Percentiles rank a stretch among this genome's conserved stretches.
Evolutionary conservation across 2,329 filamentous ascomycete genomes (phyloP).

Genomic region (Colletotrichum sp.): DNA sequence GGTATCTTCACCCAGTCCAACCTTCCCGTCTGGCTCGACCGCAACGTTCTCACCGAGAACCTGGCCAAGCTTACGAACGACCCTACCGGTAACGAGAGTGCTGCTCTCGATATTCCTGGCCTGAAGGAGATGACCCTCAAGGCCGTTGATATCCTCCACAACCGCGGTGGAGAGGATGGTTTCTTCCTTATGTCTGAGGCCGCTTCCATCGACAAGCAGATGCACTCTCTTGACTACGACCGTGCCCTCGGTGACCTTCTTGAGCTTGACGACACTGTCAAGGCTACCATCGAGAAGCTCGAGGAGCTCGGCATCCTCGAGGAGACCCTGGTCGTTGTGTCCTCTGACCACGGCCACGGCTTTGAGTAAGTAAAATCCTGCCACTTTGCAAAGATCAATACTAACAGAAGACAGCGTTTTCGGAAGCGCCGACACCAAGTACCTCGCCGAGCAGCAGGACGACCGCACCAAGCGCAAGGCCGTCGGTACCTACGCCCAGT

Average conservation of each 20-base stretch:
- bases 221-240: constrained; percentile 86
- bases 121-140: constrained; percentile 92
- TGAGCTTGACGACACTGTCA: constrained; percentile 84
- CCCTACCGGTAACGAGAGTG: constrained; percentile 66
- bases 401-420: constrained; percentile 58
- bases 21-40: constrained; percentile 85
- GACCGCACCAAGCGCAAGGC: constrained; percentile 78
- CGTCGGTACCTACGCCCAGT: constrained; percentile 74
- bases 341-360: constrained; percentile 88
- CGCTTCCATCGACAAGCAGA: constrained; percentile 87
- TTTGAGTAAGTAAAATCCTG: constrained; percentile 61
- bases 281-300: constrained; percentile 75
- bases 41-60: constrained; percentile 80
- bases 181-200: constrained; percentile 91
- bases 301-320: constrained; percentile 69
- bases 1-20: constrained; percentile 79
- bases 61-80: constrained; percentile 69
- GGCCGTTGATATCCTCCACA: constrained; percentile 79
- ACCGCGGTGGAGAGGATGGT: constrained; percentile 69
- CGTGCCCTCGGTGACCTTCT: constrained; percentile 84
- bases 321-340: constrained; percentile 80
- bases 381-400: rapidly evolving
- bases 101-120: constrained; percentile 78
- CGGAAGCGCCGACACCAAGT: constrained; percentile 81
- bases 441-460: constrained; percentile 67